Conservation (phyloP, 2,329 filamentous ascomycete species). For the Nannizziopsis arthrosporioides region DNA sequence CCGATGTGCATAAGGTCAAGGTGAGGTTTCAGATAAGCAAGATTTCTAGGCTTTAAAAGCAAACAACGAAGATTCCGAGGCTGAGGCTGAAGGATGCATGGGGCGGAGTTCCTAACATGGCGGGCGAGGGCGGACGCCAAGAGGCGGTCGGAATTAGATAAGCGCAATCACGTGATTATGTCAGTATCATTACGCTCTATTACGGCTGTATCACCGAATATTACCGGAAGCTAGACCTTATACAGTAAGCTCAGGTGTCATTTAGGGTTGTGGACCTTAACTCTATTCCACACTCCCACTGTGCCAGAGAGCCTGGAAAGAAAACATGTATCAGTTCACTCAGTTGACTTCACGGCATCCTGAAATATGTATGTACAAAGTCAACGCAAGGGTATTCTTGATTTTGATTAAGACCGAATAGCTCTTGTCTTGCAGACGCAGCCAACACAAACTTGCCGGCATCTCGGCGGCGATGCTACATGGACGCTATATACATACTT, state of each 20-base stretch:
- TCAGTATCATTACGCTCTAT: not conserved
- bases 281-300: too few species aligned
- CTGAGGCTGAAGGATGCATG: not conserved
- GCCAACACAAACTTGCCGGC: too few species aligned
- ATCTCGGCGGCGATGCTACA: too few species aligned
- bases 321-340: too few species aligned
- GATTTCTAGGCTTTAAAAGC: not conserved
- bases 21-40: not conserved
- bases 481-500: too few species aligned
- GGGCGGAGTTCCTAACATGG: not conserved
- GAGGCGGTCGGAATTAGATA: not conserved
- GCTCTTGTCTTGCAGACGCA: too few species aligned
- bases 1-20: not conserved
- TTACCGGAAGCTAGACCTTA: conserved; percentile 3
- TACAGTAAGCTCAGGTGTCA: not conserved
- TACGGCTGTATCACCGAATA: not conserved
- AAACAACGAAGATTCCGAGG: not conserved
- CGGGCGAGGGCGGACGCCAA: not conserved
- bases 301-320: too few species aligned
- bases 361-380: too few species aligned
- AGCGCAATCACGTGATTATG: not conserved
- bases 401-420: too few species aligned
- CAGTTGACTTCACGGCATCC: too few species aligned
- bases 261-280: too few species aligned
- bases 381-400: too few species aligned